Percentiles rank a stretch among this genome's conserved stretches.
These are phyloP conservation scores for Suillus lakei DNA, from an alignment of 768 basidiomycete species.

Conservation along the genomic window DNA sequence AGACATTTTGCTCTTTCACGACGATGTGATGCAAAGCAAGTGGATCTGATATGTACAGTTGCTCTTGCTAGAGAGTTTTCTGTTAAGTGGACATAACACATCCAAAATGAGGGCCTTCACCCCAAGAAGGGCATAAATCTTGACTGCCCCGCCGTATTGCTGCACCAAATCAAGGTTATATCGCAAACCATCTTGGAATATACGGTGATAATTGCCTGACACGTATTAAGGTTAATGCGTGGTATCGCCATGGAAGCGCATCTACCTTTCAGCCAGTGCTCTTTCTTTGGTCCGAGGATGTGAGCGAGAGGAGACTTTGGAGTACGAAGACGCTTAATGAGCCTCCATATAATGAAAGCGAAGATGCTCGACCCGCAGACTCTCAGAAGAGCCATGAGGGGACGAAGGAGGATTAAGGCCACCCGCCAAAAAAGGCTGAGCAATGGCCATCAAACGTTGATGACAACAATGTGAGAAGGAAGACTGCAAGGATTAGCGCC, in stretches of 20 bases:
- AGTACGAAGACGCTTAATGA: slow-evolving; percentile 17
- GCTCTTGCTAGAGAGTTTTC: slow-evolving; percentile 21
- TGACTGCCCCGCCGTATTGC: slow-evolving; percentile 41
- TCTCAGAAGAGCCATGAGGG: slow-evolving; percentile 9
- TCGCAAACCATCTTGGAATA: slow-evolving; percentile 37
- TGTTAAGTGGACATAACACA: slow-evolving; percentile 3
- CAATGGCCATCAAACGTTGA: not conserved
- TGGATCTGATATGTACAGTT: slow-evolving; percentile 44
- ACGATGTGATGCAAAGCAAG: slow-evolving; percentile 42
- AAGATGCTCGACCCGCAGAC: slow-evolving; percentile 12
- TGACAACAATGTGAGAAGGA: slow-evolving; percentile 3
- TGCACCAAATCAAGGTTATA: slow-evolving; percentile 36
- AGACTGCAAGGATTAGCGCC: not conserved
- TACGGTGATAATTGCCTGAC: slow-evolving; percentile 36
- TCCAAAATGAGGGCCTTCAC: slow-evolving; percentile 19
- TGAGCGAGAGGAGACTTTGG: slow-evolving; percentile 21
- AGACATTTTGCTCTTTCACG: slow-evolving; percentile 41
- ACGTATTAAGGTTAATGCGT: not conserved
- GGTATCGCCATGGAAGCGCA: not conserved
- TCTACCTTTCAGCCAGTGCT: slow-evolving; percentile 41
- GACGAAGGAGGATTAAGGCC: not conserved
- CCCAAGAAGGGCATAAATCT: slow-evolving; percentile 39
- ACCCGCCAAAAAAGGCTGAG: not conserved
- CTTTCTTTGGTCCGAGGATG: slow-evolving; percentile 36
- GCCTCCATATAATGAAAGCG: slow-evolving; percentile 20